phyloP scores from a whole-genome alignment of 257 asterid species.

The Lycium barbarum region DNA sequence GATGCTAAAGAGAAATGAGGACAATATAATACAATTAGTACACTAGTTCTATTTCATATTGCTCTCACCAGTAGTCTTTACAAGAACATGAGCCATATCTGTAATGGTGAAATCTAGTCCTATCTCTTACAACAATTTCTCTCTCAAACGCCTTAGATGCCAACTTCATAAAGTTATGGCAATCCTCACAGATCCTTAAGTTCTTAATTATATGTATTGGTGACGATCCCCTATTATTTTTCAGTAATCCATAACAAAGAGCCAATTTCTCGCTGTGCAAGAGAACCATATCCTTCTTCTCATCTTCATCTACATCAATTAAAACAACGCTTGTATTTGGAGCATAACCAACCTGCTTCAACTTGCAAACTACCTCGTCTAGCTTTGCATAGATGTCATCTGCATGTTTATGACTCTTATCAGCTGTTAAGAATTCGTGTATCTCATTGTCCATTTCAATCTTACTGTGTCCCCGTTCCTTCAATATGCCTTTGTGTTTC shows the following conservation, averaged over 20 bases:
- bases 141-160: constrained; percentile 57
- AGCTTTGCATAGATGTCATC: constrained; percentile 61
- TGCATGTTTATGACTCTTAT: constrained; percentile 52
- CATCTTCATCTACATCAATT: constrained; percentile 65
- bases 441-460: constrained; percentile 56
- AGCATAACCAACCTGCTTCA: constrained; percentile 56
- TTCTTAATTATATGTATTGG: constrained; percentile 62
- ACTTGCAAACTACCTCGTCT: constrained; percentile 55
- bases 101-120: constrained; percentile 75
- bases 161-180: constrained; percentile 73
- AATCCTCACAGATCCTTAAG: constrained; percentile 75
- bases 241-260: constrained; percentile 58
- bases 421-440: constrained; percentile 67
- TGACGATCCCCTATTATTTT: constrained; percentile 48
- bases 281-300: constrained; percentile 56
- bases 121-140: constrained; percentile 70
- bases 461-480: constrained; percentile 70
- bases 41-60: neutral
- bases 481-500: constrained; percentile 55
- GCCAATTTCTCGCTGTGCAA: constrained; percentile 80
- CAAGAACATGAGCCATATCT: constrained; percentile 71
- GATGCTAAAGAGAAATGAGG: constrained; percentile 4
- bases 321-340: constrained; percentile 55
- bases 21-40: neutral
- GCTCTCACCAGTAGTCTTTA: constrained; percentile 66